These are phyloP conservation scores for Tetradesmus lagerheimii DNA, from an alignment of 139 green algal species.

Conservation along the genomic window DNA sequence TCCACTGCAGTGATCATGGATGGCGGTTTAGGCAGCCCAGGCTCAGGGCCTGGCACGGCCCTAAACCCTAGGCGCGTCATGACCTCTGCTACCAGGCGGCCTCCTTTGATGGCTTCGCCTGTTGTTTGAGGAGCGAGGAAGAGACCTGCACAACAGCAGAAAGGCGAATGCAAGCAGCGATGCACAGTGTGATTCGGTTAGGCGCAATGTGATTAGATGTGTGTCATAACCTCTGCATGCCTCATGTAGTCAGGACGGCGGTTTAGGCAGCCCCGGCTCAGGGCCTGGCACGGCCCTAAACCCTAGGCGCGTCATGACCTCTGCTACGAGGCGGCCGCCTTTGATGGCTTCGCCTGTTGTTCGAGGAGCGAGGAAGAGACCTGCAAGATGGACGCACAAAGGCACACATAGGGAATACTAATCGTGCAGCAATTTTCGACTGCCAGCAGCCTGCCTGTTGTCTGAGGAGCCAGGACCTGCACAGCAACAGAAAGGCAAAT, in stretches of 20 bases:
- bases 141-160: too few species aligned
- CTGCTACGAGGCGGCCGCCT: constrained; percentile 86
- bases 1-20: constrained; percentile 93
- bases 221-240: too few species aligned
- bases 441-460: too few species aligned
- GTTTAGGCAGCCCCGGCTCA: constrained; percentile 36
- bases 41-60: constrained; percentile 60
- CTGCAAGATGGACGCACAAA: too few species aligned
- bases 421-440: too few species aligned
- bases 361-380: constrained; percentile 88
- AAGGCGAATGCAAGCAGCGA: too few species aligned
- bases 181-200: too few species aligned
- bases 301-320: constrained; percentile 70
- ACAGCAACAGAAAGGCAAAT: too few species aligned
- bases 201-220: too few species aligned
- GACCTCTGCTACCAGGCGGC: constrained; percentile 83
- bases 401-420: too few species aligned
- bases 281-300: constrained; percentile 67
- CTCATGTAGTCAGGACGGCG: too few species aligned
- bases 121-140: constrained; percentile 91
- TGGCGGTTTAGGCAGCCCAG: constrained; percentile 48
- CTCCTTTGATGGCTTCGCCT: constrained; percentile 95
- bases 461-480: too few species aligned
- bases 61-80: constrained; percentile 70
- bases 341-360: constrained; percentile 96